These are phyloP conservation scores for Saitozyma podzolica DNA, from an alignment of 768 basidiomycete species.

Conservation along the genomic window DNA sequence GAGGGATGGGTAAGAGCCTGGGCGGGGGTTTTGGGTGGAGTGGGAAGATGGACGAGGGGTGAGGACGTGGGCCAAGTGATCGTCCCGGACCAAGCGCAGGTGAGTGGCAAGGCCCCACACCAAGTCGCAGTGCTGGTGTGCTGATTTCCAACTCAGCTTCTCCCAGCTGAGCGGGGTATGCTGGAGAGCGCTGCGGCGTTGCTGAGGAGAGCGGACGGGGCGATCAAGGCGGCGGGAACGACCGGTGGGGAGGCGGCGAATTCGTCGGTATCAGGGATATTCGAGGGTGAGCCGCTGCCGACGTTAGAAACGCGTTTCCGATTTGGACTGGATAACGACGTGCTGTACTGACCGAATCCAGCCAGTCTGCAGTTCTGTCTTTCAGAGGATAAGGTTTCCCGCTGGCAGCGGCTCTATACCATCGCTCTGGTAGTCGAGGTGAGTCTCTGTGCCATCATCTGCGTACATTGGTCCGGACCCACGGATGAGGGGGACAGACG, in stretches of 20 bases:
- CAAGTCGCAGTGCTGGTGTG: not conserved
- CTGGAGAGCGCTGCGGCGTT: not conserved
- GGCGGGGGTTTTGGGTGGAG: not conserved
- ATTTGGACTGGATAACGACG: too few relatives aligned
- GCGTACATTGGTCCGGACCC: not conserved
- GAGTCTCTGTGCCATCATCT: not conserved
- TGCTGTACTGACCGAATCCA: too few relatives aligned
- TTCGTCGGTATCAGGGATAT: too few relatives aligned
- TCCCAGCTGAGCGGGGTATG: constrained; percentile 5
- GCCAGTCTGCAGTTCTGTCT: not conserved
- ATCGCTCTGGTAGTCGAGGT: constrained; percentile 4
- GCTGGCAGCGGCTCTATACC: constrained; percentile 2
- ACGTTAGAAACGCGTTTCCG: too few relatives aligned
- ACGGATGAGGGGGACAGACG: not conserved
- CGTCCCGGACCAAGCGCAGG: too few relatives aligned
- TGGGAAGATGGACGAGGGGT: constrained; percentile 10
- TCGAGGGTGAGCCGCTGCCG: too few relatives aligned
- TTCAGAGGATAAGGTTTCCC: not conserved
- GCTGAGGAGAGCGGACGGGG: constrained; percentile 1
- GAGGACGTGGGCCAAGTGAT: constrained; percentile 8
- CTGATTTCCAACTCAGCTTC: constrained; percentile 3
- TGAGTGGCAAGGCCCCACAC: too few relatives aligned
- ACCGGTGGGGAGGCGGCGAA: not conserved
- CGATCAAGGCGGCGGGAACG: not conserved
- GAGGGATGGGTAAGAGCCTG: constrained; percentile 13